Evolutionary conservation across 345 rosid genomes (phyloP), one percentile per base, ranked within the genome.

Genomic region (Hypericum androsaemum): DNA sequence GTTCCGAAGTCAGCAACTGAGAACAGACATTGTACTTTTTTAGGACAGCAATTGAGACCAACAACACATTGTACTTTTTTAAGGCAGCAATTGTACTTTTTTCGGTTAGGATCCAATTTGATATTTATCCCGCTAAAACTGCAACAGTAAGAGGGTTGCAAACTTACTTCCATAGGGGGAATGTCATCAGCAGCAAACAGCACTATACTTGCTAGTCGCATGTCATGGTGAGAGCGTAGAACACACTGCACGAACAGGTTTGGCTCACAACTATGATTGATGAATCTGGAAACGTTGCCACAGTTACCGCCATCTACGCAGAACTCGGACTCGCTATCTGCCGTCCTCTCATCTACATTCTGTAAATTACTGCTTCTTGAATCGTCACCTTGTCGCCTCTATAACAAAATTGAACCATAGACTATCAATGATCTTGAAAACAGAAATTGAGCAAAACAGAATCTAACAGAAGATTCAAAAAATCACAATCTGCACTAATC

Each of bases 91-190:
- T 1, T 22, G 32, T 22, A 22, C 32, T 22, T 22, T n/a, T 22
- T 22, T 1, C 32, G 32, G 32, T 4, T 45, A 42, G 57, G 14
- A 52, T 41, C 13, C 57, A 62, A 58, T 61, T 58, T 58, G 50
- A 67, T 43, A 52, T 53, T 52, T 44, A 39, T 60, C 71, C 61
- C 56, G 56, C 53, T 64, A 67, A 72, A 74, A 67, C 65, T 61
- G 54, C 58, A 57, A 41, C 47, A 62, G 47, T 58, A 72, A 68
- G 72, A 69, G 42, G 72, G 68, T 70, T 80, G 75, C 42, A 15
- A 36, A 48, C 12, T 47, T 58, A 65, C 64, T 53, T 53, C 50
- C 59, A 65, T 36, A 22, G 64, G 69, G 49, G 59, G 51, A 39
- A 65, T 65, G 54, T 59, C 49, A n/a, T 65, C 60, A 16, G 64